phyloP scores from a whole-genome alignment of 495 filamentous ascomycete genomes.

The Penicillium fimorum region DNA sequence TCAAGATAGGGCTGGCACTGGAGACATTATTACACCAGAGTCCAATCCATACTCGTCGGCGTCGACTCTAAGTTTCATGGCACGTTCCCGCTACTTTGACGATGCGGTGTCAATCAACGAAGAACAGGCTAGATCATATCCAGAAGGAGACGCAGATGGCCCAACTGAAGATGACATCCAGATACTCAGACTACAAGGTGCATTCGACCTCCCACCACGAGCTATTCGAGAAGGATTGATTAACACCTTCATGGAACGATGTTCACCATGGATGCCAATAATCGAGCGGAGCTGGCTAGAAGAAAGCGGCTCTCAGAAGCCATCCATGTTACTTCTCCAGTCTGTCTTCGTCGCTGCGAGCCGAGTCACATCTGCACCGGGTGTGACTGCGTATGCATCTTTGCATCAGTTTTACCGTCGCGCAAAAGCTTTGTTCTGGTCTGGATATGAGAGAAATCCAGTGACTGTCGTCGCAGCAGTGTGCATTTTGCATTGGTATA shows the following conservation, averaged over 20 bases:
- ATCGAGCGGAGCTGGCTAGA: slow-evolving; percentile 28
- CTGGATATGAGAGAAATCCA: slow-evolving; percentile 29
- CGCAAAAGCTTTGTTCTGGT: slow-evolving; percentile 29
- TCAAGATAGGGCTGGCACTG: neutral
- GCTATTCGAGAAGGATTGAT: slow-evolving; percentile 25
- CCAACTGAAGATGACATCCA: slow-evolving; percentile 27
- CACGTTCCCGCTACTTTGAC: slow-evolving; percentile 26
- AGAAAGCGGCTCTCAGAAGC: slow-evolving; percentile 18
- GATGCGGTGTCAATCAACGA: slow-evolving; percentile 23
- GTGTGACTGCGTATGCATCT: slow-evolving; percentile 26
- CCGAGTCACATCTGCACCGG: slow-evolving; percentile 25
- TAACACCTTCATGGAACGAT: slow-evolving; percentile 29
- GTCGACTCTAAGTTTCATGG: slow-evolving; percentile 21
- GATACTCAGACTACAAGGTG: slow-evolving; percentile 24
- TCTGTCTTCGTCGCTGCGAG: slow-evolving; percentile 28
- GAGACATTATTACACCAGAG: neutral
- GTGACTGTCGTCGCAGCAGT: slow-evolving; percentile 27
- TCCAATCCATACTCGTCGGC: slow-evolving; percentile 25
- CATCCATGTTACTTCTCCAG: slow-evolving; percentile 26
- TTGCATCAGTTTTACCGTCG: slow-evolving; percentile 27
- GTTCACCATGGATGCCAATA: slow-evolving; percentile 31
- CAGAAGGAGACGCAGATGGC: slow-evolving; percentile 17
- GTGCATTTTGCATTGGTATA: slow-evolving; percentile 32
- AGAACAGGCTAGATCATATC: slow-evolving; percentile 19
- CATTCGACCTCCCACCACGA: slow-evolving; percentile 27